These are phyloP conservation scores for Sanghuangporus weigelae DNA, from an alignment of 1,284 basidiomycete species.

Conservation along the genomic window DNA sequence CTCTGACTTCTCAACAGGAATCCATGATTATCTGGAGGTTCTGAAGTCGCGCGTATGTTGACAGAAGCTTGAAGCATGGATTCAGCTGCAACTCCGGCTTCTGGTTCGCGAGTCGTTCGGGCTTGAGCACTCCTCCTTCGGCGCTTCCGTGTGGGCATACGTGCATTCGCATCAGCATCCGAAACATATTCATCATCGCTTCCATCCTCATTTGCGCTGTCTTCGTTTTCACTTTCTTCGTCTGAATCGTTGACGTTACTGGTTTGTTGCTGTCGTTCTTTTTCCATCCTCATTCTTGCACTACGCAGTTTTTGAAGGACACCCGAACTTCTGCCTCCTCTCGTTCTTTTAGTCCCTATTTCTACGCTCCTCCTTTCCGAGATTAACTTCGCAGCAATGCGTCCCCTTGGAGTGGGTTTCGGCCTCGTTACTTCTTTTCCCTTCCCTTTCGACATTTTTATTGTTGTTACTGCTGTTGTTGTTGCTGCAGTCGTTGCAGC, in stretches of 20 bases:
- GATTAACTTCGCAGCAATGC: not conserved
- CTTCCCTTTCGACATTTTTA: not conserved
- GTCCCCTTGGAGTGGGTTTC: not conserved
- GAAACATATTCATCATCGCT: not conserved
- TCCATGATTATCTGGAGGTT: slow-evolving; percentile 2
- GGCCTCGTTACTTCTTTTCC: not conserved
- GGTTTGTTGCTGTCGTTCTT: not conserved
- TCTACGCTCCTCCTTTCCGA: not conserved
- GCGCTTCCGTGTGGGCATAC: not conserved
- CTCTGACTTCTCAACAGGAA: slow-evolving; percentile 17
- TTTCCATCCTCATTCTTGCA: not conserved
- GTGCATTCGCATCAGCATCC: not conserved
- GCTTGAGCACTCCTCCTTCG: not conserved
- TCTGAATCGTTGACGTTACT: not conserved
- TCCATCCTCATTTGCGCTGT: not conserved
- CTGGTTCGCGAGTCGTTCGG: not conserved
- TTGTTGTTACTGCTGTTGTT: not conserved
- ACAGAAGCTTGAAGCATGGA: not conserved
- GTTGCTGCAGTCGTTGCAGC: not conserved
- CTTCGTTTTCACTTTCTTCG: not conserved
- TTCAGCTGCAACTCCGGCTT: not conserved
- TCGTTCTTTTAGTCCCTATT: not conserved
- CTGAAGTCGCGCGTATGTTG: not conserved
- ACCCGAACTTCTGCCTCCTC: not conserved
- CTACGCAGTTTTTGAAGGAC: not conserved